Evolutionary conservation across 345 rosid species (phyloP), one percentile per base, ranked within the genome.

Genomic region (Sonneratia caseolaris): DNA sequence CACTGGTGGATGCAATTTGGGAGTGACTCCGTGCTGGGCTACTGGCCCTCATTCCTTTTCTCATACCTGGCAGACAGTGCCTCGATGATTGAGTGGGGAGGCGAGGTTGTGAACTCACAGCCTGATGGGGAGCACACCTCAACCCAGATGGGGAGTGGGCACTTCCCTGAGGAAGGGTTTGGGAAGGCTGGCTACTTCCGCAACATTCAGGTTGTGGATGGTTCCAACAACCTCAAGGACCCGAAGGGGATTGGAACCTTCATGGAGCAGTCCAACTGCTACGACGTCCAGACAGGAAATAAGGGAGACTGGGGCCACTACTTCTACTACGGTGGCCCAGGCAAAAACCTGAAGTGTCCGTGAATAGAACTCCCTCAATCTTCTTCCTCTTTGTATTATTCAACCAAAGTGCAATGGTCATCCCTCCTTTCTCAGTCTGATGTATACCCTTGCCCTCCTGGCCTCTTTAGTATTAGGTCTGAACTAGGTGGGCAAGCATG

Each of bases 1-100:
- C 97, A 95, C 68, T 95, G 97, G 99, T 92, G 98, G 99, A 90
- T 95, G 99, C 97, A 92, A 64, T 95, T 95, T 71, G 98, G 99
- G 6, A 92, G 86, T 13, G 89, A 85, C 77, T 86, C 81, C 68
- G 99, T 92, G 48, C 74, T 90, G 48, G 99, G 98, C 4, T 95
- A 95, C 38, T 95, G 97, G 98, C 98, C 99, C 0, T 89, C 99
- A 1, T 92, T 92, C 83, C 84, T 95, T 43, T 95, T 95, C 89
- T 92, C 98, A 3, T 92, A 92, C 89, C 76, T 95, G 24, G 89
- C 96, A 0, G 93, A 92, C 62, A 88, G 96, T 51, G 98, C 98
- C 68, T 89, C 97, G 5, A 95, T 90, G 99, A 89, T 95, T 6
- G 99, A 95, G 72, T 90, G 97, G 98, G 99, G 99, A 82, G 98